Evolutionary conservation across 345 rosid genomes (phyloP), one percentile per base, ranked within the genome.

Genomic region (Moringa oleifera): DNA sequence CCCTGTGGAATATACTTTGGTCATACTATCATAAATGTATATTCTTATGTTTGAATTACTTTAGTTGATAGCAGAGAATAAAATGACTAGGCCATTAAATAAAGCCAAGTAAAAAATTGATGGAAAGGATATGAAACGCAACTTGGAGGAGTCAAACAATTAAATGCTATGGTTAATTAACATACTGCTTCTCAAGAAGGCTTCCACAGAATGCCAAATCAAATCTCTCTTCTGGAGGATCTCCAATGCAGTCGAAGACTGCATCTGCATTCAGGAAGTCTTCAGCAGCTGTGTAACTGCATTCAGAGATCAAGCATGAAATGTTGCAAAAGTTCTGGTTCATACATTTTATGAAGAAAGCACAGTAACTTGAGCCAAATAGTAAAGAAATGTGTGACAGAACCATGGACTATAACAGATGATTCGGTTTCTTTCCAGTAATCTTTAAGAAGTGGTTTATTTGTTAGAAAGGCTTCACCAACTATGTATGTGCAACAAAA

Each of bases 201-300:
- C 66, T 81, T 73, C 75, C 85, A 63, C 94, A 89, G 79, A 89
- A 89, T 68, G 79, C 77, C 69, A 93, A 75, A 72, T 89, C 91
- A 65, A 93, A 89, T 20, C 81, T 75, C 76, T 89, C 97, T 55
- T 85, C 91, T 0, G 94, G 98, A 73, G 97, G 94, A 80, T 93
- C 97, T 71, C 98, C 97, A 53, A 93, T 93, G 87, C 81, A 85
- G 56, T 89, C 96, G 19, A 93, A 87, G 17, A 93, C 87, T 0
- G 97, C 96, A 63, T 87, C 98, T 18, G 97, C 98, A 46, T 89
- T 84, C 46, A 37, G 63, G 71, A 93, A 93, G 79, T 90, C 94
- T 77, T 93, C 97, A 18, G 84, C 89, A 0, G 94, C 90, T 0
- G 97, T 93, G 85, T 93, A 90, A 47, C 97, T 93, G 79, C 75